These are phyloP conservation scores for Parietichytrium sp. DNA, from an alignment of 108 stramenopile genomes.

Conservation along the genomic window DNA sequence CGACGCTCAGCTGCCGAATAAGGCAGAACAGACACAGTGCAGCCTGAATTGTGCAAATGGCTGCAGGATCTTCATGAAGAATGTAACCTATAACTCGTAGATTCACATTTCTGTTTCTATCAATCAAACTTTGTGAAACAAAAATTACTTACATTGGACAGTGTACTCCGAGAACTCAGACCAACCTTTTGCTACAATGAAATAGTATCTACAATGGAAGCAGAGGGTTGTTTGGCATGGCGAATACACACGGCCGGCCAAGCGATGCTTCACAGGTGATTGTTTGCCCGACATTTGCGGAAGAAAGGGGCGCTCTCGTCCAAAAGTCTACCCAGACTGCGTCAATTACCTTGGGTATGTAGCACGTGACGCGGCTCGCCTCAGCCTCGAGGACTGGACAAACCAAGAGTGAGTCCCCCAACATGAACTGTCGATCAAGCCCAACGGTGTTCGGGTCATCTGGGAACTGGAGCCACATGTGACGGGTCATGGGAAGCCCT, in stretches of 20 bases:
- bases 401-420: not conserved
- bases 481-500: slow-evolving; percentile 1
- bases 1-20: not conserved
- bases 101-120: no score
- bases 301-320: not conserved
- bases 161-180: not conserved
- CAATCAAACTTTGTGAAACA: not conserved
- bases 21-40: not conserved
- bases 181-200: not conserved
- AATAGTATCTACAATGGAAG: not conserved
- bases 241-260: slow-evolving; percentile 4
- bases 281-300: not conserved
- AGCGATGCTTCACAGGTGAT: slow-evolving; percentile 21
- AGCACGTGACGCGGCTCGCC: not conserved
- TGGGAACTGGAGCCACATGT: slow-evolving; percentile 10
- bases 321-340: not conserved
- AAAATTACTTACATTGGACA: not conserved
- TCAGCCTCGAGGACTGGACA: not conserved
- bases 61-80: not conserved
- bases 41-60: not conserved
- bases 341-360: not conserved
- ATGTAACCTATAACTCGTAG: not conserved
- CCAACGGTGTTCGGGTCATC: not conserved
- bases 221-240: not conserved
- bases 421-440: slow-evolving; percentile 12